Base-by-base conservation (phyloP, 306 rosid species). In the Alnus rubra region DNA sequence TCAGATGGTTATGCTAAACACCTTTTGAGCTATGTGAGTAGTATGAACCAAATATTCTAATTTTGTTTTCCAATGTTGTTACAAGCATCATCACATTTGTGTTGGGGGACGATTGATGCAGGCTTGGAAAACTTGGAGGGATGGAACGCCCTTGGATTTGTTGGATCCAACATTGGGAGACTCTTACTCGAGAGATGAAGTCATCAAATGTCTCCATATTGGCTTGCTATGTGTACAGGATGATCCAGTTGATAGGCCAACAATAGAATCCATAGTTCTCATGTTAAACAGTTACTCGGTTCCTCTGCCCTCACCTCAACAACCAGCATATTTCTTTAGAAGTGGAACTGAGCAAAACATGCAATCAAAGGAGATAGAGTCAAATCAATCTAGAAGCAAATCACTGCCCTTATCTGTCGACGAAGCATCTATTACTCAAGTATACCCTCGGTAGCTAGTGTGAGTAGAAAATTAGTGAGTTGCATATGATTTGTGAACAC, bases 251-350 rank as follows among this genome's bases (percentile, higher is more conserved):
- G 82, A 69, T 3, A 78, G 82, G 35, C 82, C 82, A 5, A 58
- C 76, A 4, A 78, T 78, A 59, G 54, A 60, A 33, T 9, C 74
- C 1, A 18, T 65, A 4, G 62, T 76, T 18, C 48, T 49, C 11
- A 31, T 47, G 45, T 23, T 90, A 8, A 87, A 53, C 39, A 84
- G 92, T 58, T 33, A 74, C 80, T 74, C 91, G 15, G 73, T 85
- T 14, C 74, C 75, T 23, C 45, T 74, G 13, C 74, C 84, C 33
- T 0, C 9, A 30, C 88, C 88, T 33, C 58, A 74, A 55, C 54
- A 65, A 28, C 90, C 91, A 13, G 88, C 85, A 3, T 71, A 76
- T 69, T 74, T 60, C 50, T 49, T 75, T 56, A 78, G 12, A 1
- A 85, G 81, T 42, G 73, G 45, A 70, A 23, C 76, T 13, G 73